Evolutionary conservation across 2,329 filamentous ascomycete species (phyloP), one percentile per base, ranked within the genome.

Genomic region (Dendrostoma leiphaemia): DNA sequence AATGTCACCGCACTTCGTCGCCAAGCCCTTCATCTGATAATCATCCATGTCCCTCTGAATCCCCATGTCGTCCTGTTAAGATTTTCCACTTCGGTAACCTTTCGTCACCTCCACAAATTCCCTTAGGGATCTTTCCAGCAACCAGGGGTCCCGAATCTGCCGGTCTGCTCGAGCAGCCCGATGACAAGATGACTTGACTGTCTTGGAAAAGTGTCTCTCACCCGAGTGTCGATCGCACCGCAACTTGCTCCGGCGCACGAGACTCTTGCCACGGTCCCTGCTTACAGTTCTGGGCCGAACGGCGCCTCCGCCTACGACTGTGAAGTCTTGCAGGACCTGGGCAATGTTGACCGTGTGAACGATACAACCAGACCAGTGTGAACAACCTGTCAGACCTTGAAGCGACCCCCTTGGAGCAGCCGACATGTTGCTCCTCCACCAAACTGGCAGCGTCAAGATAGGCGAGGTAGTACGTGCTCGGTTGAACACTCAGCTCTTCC

Each of bases 401-500:
- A n/a, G n/a, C n/a, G n/a, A 26, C n/a, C 8, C 13, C 23, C 23
- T 41, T 13, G 13, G 19, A 29, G 40, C 48, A 15, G 38, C 49
- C 63, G 71, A 67, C 29, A 97, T 97, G 94, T 79, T 97, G 61
- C 84, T 97, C 68, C 77, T 96, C 58, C 90, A 97, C 73, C 94
- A 97, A 74, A 81, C 88, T 60, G 94, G 94, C 66, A 90, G 83
- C 74, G 88, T 97, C 69, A 96, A 93, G 72, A 89, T 97, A 61
- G 94, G 94, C 68, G 92, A 97, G 74, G 88, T 97, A 35, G 85
- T 97, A n/a, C n/a, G n/a, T n/a, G n/a, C n/a, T n/a, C n/a, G n/a
- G n/a, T n/a, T n/a, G n/a, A n/a, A n/a, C n/a, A n/a, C n/a, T n/a
- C n/a, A n/a, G n/a, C n/a, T n/a, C n/a, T n/a, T n/a, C n/a, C n/a